Evolutionary conservation across 805 yeast species (phyloP), one percentile per base, ranked within the genome.

Genomic region (Yarrowia sp.): DNA sequence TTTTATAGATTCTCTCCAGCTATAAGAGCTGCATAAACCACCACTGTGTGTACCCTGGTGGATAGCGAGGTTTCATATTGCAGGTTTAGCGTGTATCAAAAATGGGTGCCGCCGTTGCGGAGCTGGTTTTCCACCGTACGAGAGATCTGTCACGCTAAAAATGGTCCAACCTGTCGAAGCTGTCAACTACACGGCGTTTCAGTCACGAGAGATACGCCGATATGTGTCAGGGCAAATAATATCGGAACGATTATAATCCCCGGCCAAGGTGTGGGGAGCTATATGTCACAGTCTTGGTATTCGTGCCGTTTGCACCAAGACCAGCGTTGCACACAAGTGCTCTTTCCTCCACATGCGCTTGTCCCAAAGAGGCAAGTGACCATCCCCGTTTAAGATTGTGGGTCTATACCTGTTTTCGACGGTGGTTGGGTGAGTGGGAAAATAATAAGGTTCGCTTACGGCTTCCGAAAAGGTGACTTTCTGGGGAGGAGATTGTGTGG

Each of bases 191-290:
- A 26, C 32, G 32, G 32, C 4, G 32, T 26, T 3, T 26, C 32
- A 5, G 32, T 26, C 32, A 26, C 32, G 32, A 26, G 26, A 45
- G 26, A 45, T 19, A 10, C 14, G 49, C 49, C 36, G 38, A 15
- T 8, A 32, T 14, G 38, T 49, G 56, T 50, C 56, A 50, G 26
- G 36, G 41, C 10, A 19, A 15, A 50, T 35, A 50, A 36, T 50
- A n/a, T 22, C 56, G 26, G 42, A 10, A 12, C 19, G 16, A 52
- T 19, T 16, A 11, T 15, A 8, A 8, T 26, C 32, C 26, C 43
- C 43, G 43, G 43, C 58, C 58, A n/a, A 10, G 32, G 36, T 50
- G 56, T n/a, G 56, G 56, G 56, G 42, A 11, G 10, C 26, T 8
- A 11, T 46, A n/a, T 45, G 12, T n/a, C 32, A 26, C 32, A 26